These are phyloP conservation scores for Sarocladium kiliense DNA, from an alignment of 2,329 filamentous ascomycete species.

Conservation along the genomic window DNA sequence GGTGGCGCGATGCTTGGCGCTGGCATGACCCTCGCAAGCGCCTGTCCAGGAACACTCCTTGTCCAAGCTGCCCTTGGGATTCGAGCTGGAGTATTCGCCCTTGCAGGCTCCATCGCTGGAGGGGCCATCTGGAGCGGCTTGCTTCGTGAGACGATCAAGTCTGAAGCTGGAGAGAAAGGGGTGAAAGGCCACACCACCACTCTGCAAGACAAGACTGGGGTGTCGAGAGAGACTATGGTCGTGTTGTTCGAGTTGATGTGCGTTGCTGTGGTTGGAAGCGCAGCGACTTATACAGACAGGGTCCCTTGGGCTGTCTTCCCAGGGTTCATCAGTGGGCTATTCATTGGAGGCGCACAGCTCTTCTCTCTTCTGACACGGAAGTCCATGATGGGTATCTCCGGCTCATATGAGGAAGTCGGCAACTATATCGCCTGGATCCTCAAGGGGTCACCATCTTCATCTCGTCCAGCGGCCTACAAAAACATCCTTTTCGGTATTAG, in stretches of 20 bases:
- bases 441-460: conserved; percentile 1
- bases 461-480: conserved; percentile 29
- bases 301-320: conserved; percentile 12
- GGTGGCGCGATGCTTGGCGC: conserved; percentile 57
- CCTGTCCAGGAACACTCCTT: conserved; percentile 61
- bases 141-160: conserved; percentile 29
- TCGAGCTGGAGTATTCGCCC: conserved; percentile 43
- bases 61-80: conserved; percentile 53
- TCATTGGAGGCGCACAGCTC: conserved; percentile 54
- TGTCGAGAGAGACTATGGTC: conserved; percentile 31
- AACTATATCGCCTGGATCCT: conserved; percentile 43
- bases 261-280: conserved; percentile 32
- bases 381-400: conserved; percentile 55
- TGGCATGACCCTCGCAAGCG: conserved; percentile 62
- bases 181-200: conserved; percentile 25
- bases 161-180: conserved; percentile 19
- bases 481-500: conserved; percentile 49
- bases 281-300: conserved; percentile 22
- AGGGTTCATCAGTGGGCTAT: conserved; percentile 49
- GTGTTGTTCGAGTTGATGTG: conserved; percentile 38
- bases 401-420: conserved; percentile 56
- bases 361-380: conserved; percentile 48
- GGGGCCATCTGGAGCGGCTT: conserved; percentile 47
- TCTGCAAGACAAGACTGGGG: conserved; percentile 34
- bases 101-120: conserved; percentile 50